These are phyloP conservation scores for Annulohypoxylon truncatum DNA, from an alignment of 2,329 filamentous ascomycete species.

Conservation along the genomic window DNA sequence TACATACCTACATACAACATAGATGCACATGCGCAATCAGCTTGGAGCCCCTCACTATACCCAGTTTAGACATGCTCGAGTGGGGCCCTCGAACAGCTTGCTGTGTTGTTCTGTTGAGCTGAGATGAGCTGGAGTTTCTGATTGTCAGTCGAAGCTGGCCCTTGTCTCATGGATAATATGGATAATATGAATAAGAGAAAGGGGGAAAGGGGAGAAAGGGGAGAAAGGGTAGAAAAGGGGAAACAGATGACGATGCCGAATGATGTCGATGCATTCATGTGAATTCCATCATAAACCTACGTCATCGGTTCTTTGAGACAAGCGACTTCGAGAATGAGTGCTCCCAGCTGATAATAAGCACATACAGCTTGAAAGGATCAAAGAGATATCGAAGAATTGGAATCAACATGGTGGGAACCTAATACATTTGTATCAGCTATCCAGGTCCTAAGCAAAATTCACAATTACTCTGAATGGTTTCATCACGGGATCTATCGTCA, in stretches of 20 bases:
- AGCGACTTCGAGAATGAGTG: conserved; percentile 17
- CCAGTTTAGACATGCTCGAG: conserved; percentile 21
- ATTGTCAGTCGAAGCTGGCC: conserved; percentile 5
- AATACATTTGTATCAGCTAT: neutral
- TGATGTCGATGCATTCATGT: conserved; percentile 29
- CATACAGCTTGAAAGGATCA: too few relatives aligned
- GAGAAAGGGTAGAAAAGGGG: too few relatives aligned
- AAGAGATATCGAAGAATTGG: neutral
- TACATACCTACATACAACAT: neutral
- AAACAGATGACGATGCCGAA: conserved; percentile 6
- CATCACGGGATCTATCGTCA: conserved; percentile 33
- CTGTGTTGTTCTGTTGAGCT: conserved; percentile 5
- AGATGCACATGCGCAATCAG: conserved; percentile 30
- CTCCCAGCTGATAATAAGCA: neutral
- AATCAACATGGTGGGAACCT: too few relatives aligned
- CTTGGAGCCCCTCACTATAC: conserved; percentile 25
- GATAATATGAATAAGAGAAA: neutral
- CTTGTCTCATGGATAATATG: conserved; percentile 12
- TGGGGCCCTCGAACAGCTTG: conserved; percentile 7
- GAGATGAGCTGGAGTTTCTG: conserved; percentile 15
- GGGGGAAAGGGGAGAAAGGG: too few relatives aligned
- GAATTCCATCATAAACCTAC: conserved; percentile 18
- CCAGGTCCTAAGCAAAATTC: conserved; percentile 1
- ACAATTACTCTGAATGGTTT: conserved; percentile 31
- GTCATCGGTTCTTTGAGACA: conserved; percentile 29